Evolutionary conservation across 352 stramenopile species (phyloP), one percentile per base, ranked within the genome.

Genomic region (Blastocystis sp.): DNA sequence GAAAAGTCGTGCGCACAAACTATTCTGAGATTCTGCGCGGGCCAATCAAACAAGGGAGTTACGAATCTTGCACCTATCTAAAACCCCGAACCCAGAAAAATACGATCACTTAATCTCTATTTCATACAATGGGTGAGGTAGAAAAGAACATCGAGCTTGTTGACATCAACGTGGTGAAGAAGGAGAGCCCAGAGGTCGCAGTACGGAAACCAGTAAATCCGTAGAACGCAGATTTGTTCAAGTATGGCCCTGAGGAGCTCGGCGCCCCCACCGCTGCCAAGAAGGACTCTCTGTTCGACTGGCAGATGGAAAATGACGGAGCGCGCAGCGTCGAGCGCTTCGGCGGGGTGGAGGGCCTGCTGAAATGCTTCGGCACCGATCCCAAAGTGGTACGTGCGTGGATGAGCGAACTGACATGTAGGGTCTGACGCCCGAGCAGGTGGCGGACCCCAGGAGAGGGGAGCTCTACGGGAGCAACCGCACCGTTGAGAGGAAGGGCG

Each of bases 211-310:
- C 21, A 43, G 1, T 17, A 56, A 56, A 70, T 7, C n/a, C 62
- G 34, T 70, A 70, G 62, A n/a, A 4, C 19, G 28, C 21, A 21
- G 62, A 70, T 4, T 19, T 70, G 62, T 70, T n/a, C 62, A 41
- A 45, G 34, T 79, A 38, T 5, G 28, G 11, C 5, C 23, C 28
- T 7, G 34, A 61, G 3, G 69, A 79, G 21, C 34, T 79, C n/a
- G 69, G 69, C 21, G 69, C 69, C 38, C 69, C 69, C 4, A 62
- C 48, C 9, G 69, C 69, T 19, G 17, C 48, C 10, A 79, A 69
- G 43, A 69, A 87, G 28, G 62, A 87, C 23, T 79, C 77, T 69
- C 40, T 76, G 23, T 69, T 87, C 62, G 77, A 74, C 23, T 61
- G 43, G 52, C 77, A 74, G 40, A 62, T 53, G 14, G 59, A 87